These are phyloP conservation scores for Rhizopogon rudus DNA, from an alignment of 768 basidiomycete species.

Conservation along the genomic window DNA sequence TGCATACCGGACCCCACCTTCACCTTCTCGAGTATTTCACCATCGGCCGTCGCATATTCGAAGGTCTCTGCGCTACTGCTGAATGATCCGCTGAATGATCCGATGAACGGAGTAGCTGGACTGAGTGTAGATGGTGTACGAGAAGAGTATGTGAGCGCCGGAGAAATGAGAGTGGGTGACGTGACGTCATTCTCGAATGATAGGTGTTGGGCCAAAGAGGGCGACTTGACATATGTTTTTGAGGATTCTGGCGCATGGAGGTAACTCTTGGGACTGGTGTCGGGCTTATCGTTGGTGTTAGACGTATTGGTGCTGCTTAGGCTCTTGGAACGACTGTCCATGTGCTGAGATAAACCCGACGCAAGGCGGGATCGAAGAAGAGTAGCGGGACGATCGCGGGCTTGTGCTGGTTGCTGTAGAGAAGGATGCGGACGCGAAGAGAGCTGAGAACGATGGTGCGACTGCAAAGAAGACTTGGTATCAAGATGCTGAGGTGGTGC, in stretches of 20 bases:
- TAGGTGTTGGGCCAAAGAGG: constrained; percentile 11
- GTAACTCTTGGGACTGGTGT: constrained; percentile 12
- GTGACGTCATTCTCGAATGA: constrained; percentile 24
- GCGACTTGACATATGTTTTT: constrained; percentile 8
- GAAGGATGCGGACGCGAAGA: not conserved
- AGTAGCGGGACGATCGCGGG: not conserved
- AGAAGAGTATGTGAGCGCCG: constrained; percentile 65
- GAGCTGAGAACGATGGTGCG: constrained; percentile 1
- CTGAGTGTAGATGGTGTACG: constrained; percentile 62
- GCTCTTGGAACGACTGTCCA: constrained; percentile 19
- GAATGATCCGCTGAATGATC: constrained; percentile 36
- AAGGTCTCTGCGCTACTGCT: constrained; percentile 25
- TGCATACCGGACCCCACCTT: constrained; percentile 13
- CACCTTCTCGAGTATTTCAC: constrained; percentile 17
- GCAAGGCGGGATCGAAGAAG: constrained; percentile 3
- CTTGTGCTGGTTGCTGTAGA: constrained; percentile 1
- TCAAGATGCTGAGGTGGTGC: constrained; percentile 15
- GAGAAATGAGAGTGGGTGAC: constrained; percentile 58
- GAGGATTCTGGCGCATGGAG: constrained; percentile 19
- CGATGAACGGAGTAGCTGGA: constrained; percentile 69
- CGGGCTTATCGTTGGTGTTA: constrained; percentile 9
- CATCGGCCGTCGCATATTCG: constrained; percentile 20
- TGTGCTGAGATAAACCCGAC: constrained; percentile 5
- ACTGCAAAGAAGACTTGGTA: not conserved
- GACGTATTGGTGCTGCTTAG: constrained; percentile 17